Percentiles rank a stretch among this genome's conserved stretches.
These are phyloP conservation scores for Termitomyces sp. DNA, from an alignment of 768 basidiomycete genomes.

Conservation along the genomic window DNA sequence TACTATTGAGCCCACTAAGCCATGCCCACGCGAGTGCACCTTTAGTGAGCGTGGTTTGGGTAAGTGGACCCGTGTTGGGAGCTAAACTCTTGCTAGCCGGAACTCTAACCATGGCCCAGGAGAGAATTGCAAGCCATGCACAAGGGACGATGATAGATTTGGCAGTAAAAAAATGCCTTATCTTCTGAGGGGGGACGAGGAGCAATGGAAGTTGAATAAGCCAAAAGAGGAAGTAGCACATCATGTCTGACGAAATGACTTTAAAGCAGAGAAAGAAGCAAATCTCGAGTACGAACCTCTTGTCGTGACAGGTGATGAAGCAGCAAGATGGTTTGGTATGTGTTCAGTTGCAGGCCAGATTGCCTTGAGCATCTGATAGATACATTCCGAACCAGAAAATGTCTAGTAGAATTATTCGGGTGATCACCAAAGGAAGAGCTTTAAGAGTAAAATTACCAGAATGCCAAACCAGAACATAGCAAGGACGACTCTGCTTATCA, in stretches of 20 bases:
- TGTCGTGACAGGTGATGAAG: constrained; percentile 56
- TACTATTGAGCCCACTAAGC: constrained; percentile 72
- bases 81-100: constrained; percentile 60
- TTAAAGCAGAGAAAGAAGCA: neutral
- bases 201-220: constrained; percentile 71
- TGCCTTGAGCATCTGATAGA: constrained; percentile 80
- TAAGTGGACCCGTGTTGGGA: constrained; percentile 32
- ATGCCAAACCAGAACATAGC: constrained; percentile 82
- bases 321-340: constrained; percentile 60
- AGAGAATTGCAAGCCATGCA: constrained; percentile 66
- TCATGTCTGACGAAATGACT: constrained; percentile 40
- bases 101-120: constrained; percentile 73
- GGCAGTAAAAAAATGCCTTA: constrained; percentile 69
- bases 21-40: constrained; percentile 68
- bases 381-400: constrained; percentile 62
- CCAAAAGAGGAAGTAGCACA: constrained; percentile 79
- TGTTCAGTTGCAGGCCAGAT: constrained; percentile 72
- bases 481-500: constrained; percentile 70
- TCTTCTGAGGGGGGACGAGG: constrained; percentile 70
- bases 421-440: neutral
- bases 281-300: constrained; percentile 31
- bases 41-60: constrained; percentile 33
- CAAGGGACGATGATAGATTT: constrained; percentile 64
- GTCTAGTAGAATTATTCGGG: constrained; percentile 25
- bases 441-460: constrained; percentile 36